phyloP scores from a whole-genome alignment of 768 basidiomycete genomes.

The Lentinula aciculospora region DNA sequence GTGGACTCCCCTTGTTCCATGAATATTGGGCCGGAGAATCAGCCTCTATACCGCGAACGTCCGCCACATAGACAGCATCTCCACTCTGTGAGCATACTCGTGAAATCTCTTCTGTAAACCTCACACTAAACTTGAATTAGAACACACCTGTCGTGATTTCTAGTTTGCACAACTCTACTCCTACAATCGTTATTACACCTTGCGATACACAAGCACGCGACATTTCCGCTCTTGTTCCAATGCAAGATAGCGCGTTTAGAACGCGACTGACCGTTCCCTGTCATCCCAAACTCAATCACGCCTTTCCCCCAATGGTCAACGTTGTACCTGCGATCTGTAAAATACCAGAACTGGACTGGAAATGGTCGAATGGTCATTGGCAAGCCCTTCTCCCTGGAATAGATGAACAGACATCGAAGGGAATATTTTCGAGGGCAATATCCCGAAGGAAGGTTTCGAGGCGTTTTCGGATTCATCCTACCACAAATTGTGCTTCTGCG shows the following conservation, averaged over 20 bases:
- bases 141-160: slow-evolving; percentile 22
- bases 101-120: background rate
- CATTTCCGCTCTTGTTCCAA: slow-evolving; percentile 39
- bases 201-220: slow-evolving; percentile 34
- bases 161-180: slow-evolving; percentile 30
- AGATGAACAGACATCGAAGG: slow-evolving; percentile 38
- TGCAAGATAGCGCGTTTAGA: slow-evolving; percentile 51
- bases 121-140: background rate
- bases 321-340: background rate
- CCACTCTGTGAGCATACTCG: background rate
- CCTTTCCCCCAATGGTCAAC: slow-evolving; percentile 18
- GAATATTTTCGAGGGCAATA: slow-evolving; percentile 32
- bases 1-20: background rate
- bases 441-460: background rate
- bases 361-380: slow-evolving; percentile 51
- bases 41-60: slow-evolving; percentile 1
- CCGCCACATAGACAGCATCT: slow-evolving; percentile 2
- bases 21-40: background rate
- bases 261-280: slow-evolving; percentile 43
- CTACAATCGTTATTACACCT: slow-evolving; percentile 47
- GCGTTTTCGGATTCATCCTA: background rate
- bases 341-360: slow-evolving; percentile 34
- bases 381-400: slow-evolving; percentile 39
- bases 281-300: slow-evolving; percentile 38
- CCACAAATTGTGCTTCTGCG: background rate